These are phyloP conservation scores for Neofusicoccum cordaticola DNA, from an alignment of 2,329 filamentous ascomycete genomes.

Conservation along the genomic window DNA sequence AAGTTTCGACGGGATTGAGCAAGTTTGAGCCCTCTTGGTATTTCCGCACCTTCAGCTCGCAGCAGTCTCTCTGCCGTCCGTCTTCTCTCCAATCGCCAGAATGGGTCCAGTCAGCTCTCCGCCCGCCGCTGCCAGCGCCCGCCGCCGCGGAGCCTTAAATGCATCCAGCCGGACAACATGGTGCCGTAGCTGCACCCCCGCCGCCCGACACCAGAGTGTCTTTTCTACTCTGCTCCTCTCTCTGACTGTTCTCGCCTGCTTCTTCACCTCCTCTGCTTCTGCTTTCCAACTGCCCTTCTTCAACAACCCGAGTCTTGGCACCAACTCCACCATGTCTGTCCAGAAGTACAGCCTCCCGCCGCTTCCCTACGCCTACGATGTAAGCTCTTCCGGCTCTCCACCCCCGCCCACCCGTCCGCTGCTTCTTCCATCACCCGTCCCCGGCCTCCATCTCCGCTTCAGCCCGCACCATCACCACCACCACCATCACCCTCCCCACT, in stretches of 20 bases:
- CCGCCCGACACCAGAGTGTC: not conserved
- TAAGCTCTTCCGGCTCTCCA: conserved; percentile 39
- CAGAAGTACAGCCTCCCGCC: conserved; percentile 59
- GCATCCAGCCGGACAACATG: conserved; percentile 7
- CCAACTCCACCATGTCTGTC: conserved; percentile 35
- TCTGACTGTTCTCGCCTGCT: not conserved
- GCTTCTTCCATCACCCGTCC: not conserved
- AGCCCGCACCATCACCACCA: not conserved
- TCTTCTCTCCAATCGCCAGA: not conserved
- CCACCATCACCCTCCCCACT: not conserved
- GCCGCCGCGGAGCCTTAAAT: conserved; percentile 1
- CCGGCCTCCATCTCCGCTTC: not conserved
- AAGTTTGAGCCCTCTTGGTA: conserved; percentile 16
- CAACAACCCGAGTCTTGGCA: conserved; percentile 30
- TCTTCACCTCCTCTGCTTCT: conserved; percentile 10
- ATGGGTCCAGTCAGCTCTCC: not conserved
- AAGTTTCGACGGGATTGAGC: conserved; percentile 16
- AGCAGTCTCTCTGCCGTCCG: not conserved
- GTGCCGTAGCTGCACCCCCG: conserved; percentile 9
- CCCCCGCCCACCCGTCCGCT: not conserved
- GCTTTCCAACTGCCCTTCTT: conserved; percentile 16
- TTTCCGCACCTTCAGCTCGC: not conserved
- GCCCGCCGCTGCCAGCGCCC: not conserved
- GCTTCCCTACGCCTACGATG: conserved; percentile 69
- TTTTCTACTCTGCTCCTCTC: not conserved